Evolutionary conservation across 768 basidiomycete genomes (phyloP).

Genomic region (Ephemerocybe angulata): DNA sequence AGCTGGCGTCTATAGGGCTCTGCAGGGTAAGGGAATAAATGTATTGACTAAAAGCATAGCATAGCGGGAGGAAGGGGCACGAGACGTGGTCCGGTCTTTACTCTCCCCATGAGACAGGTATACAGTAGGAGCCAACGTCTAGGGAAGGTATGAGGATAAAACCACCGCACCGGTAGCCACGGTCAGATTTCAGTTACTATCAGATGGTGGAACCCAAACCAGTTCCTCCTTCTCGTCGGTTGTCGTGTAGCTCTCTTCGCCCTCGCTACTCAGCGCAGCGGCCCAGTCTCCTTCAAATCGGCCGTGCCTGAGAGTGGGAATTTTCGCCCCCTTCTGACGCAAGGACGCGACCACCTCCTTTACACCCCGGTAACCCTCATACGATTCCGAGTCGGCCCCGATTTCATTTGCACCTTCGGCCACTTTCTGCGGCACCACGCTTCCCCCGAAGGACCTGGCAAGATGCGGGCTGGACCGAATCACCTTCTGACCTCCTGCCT

Average conservation of each 20-base stretch:
- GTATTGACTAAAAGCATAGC: too few relatives aligned
- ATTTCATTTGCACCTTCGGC: slow-evolving; percentile 21
- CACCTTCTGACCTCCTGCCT: slow-evolving; percentile 32
- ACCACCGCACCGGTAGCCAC: not conserved
- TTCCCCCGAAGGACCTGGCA: slow-evolving; percentile 48
- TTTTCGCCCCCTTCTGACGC: slow-evolving; percentile 66
- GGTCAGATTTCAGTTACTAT: slow-evolving; percentile 1
- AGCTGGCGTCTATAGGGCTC: not conserved
- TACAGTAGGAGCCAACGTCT: too few relatives aligned
- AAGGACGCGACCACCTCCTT: slow-evolving; percentile 73
- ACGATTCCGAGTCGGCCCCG: slow-evolving; percentile 14
- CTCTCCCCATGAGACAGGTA: too few relatives aligned
- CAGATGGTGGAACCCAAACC: slow-evolving; percentile 11
- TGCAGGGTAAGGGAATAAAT: too few relatives aligned
- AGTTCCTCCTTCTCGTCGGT: slow-evolving; percentile 27
- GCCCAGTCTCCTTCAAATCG: slow-evolving; percentile 65
- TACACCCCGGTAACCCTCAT: slow-evolving; percentile 58
- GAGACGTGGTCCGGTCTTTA: too few relatives aligned
- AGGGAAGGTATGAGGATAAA: not conserved
- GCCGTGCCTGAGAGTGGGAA: slow-evolving; percentile 48
- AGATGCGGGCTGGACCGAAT: slow-evolving; percentile 45
- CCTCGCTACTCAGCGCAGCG: slow-evolving; percentile 54
- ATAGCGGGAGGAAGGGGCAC: not conserved
- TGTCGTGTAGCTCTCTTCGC: slow-evolving; percentile 38
- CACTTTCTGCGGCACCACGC: slow-evolving; percentile 31